A percentile compares a stretch with the other conserved stretches of the same genome.
Evolutionary conservation across 139 green algal species (phyloP).

Genomic region (Auxenochlorella pyrenoidosa): DNA sequence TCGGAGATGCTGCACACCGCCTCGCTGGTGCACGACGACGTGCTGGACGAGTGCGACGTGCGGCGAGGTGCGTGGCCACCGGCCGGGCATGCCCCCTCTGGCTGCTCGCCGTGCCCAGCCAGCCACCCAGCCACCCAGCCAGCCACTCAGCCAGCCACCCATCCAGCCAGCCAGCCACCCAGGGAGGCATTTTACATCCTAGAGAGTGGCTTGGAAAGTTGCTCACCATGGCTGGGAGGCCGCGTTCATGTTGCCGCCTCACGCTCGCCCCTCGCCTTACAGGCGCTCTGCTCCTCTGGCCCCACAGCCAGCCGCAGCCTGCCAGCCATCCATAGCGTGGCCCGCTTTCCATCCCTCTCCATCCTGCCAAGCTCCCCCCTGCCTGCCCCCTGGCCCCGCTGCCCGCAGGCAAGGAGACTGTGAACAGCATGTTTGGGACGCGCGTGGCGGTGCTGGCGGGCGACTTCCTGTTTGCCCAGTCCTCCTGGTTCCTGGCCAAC

Average conservation of each 20-base stretch:
- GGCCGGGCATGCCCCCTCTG: not conserved
- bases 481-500: slow-evolving; percentile 97
- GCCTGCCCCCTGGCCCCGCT: not conserved
- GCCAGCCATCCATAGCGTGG: not conserved
- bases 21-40: slow-evolving; percentile 98
- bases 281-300: not conserved
- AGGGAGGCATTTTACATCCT: not conserved
- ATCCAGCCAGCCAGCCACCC: not conserved
- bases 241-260: too few relatives aligned
- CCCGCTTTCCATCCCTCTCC: too few relatives aligned
- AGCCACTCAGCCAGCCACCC: not conserved
- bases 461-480: slow-evolving; percentile 99
- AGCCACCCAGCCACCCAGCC: not conserved
- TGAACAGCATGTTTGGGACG: slow-evolving; percentile 96
- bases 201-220: not conserved
- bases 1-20: slow-evolving; percentile 99
- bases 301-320: not conserved
- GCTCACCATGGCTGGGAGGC: too few relatives aligned
- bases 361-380: not conserved
- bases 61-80: slow-evolving; percentile 73
- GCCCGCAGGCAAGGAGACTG: slow-evolving; percentile 85
- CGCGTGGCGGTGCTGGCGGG: slow-evolving; percentile 95
- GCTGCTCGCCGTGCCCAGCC: not conserved
- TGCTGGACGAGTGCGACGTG: slow-evolving; percentile 94
- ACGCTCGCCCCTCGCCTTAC: not conserved